Evolutionary conservation across 495 filamentous ascomycete genomes (phyloP), one percentile per base, ranked within the genome.

Genomic region (Chaetomium cochliodes): DNA sequence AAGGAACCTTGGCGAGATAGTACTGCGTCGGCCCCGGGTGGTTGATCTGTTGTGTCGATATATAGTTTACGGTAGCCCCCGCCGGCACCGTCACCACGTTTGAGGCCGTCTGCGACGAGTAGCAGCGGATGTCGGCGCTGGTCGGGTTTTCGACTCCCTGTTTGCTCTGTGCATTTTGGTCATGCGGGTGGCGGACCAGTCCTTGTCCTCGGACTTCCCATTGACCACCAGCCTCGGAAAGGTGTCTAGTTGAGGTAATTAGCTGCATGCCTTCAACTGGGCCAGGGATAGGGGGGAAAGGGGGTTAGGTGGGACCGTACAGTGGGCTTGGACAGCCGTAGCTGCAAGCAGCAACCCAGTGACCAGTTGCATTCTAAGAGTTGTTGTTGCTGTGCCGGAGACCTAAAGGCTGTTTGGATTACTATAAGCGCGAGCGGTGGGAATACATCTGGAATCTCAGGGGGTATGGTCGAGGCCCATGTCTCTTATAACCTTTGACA

Each of bases 1-100:
- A 65, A 1, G 80, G 77, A 1, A 83, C 82, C 51, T 81, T 81
- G 69, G 82, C 80, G 55, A 84, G 73, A 46, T 77, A 80, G 66
- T 77, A 74, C 60, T 78, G 72, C n/a, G 75, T 80, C 30, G 79
- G 79, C 0, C 81, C 79, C 0, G 77, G 80, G 58, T 82, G 80
- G 68, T 80, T 78, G 52, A 80, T 74, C 52, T 80, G 77, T 65
- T 79, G 78, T 6, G 76, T 79, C 28, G 75, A 75, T 39, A 77
- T 73, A 64, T 80, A 82, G 55, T 81, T 78, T 18, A 83, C 70
- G 6, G 74, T 80, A 7, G 76, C 67, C 22, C 81, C 81, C 20
- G 81, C 79, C 11, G 74, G 70, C 2, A 82, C 76, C 16, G 69
- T 72, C 18, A 68, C 65, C n/a, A 77, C 70, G 47, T 71, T 69